phyloP scores from a whole-genome alignment of 2,329 filamentous ascomycete genomes.

The Ustulina deusta region DNA sequence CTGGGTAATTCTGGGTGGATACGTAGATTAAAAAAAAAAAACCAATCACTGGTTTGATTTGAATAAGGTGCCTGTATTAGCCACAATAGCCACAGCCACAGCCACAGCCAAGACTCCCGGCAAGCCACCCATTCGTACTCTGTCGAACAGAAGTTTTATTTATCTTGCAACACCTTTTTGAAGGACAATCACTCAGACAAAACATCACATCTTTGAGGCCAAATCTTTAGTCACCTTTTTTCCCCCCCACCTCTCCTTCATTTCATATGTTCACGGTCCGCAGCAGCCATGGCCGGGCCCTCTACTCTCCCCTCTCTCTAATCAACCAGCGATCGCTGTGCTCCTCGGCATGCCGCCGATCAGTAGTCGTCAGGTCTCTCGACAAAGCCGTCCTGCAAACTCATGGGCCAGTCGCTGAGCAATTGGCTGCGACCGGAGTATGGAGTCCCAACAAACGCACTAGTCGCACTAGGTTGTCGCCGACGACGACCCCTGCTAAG shows the following conservation, averaged over 20 bases:
- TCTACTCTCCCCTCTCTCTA: conserved; percentile 34
- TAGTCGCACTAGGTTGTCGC: background rate
- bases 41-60: background rate
- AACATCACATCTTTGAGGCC: no score
- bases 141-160: background rate
- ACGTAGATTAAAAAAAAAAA: no score
- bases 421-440: conserved; percentile 40
- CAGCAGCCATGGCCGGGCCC: conserved; percentile 42
- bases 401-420: conserved; percentile 40
- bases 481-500: background rate
- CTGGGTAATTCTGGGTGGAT: no score
- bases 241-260: background rate
- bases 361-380: conserved; percentile 7
- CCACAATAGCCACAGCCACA: conserved; percentile 1
- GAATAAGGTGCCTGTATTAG: background rate
- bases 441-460: conserved; percentile 32
- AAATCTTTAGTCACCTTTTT: background rate
- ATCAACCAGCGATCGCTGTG: conserved; percentile 21
- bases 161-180: no score
- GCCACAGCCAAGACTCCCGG: background rate
- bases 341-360: conserved; percentile 32
- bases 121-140: background rate
- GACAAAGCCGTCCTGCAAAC: conserved; percentile 22
- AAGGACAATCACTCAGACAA: no score
- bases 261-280: conserved; percentile 47